These are phyloP conservation scores for Globisporangium megalacanthum DNA, from an alignment of 352 stramenopile genomes.

Conservation along the genomic window DNA sequence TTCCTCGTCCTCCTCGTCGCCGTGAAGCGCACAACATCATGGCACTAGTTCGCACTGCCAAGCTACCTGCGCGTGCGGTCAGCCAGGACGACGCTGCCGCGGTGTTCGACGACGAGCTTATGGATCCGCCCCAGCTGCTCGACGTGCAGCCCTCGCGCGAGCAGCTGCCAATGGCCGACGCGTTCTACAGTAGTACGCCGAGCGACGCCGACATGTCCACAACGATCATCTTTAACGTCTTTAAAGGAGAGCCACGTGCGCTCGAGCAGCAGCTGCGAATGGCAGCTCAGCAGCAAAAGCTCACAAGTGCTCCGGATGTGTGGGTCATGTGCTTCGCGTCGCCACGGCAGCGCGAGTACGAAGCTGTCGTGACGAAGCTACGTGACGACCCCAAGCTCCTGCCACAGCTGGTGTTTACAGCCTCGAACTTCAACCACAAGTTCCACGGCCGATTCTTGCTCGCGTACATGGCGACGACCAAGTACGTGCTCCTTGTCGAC, in stretches of 20 bases:
- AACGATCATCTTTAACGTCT: conserved; percentile 74
- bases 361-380: conserved; percentile 27
- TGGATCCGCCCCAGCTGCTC: neutral
- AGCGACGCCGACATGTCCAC: conserved; percentile 36
- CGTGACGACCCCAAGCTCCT: conserved; percentile 16
- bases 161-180: conserved; percentile 28
- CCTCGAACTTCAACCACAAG: conserved; percentile 47
- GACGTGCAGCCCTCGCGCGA: conserved; percentile 3
- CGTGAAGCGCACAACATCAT: conserved; percentile 6
- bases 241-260: conserved; percentile 40
- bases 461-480: conserved; percentile 48
- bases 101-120: neutral
- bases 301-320: conserved; percentile 29
- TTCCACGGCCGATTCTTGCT: conserved; percentile 47
- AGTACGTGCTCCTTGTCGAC: conserved; percentile 46
- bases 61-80: neutral
- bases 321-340: conserved; percentile 68
- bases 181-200: conserved; percentile 29
- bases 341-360: conserved; percentile 33
- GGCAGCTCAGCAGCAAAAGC: conserved; percentile 29
- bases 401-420: conserved; percentile 30
- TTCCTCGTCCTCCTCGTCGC: no score
- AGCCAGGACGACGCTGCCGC: neutral
- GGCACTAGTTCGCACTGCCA: conserved; percentile 2
- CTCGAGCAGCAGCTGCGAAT: conserved; percentile 38